Base-by-base conservation (phyloP, 2,329 filamentous ascomycete species). In the Calonectria multiphialidica region DNA sequence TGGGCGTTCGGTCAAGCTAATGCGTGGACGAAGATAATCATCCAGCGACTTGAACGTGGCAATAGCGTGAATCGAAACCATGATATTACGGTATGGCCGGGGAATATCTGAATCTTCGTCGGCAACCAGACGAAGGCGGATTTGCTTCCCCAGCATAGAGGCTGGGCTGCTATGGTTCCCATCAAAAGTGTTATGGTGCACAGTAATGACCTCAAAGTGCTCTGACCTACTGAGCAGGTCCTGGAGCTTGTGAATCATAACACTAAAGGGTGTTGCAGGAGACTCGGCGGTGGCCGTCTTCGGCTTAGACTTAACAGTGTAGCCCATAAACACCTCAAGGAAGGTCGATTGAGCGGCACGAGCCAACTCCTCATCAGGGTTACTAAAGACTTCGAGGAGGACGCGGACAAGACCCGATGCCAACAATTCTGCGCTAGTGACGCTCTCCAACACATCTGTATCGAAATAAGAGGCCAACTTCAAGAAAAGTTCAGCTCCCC, bases 41-140 rank as follows among this genome's bases (percentile, higher is more conserved):
- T 98, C 97, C 28, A 99, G 86, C 0, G 96, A 94, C 83, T 98
- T 98, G 87, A 99, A 98, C 0, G 96, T 98, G 2, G 97, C 96
- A 80, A 99, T 98, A 18, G 97, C 97, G 82, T 99, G 97, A 70
- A 99, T 99, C 0, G 95, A 98, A 1, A 99, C 97, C 93, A 98
- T 98, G 74, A 99, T 97, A 77, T 96, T 98, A 25, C 94, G 91
- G 81, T 98, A 98, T 0, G 93, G 89, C 42, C 92, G 90, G 21
- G 97, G 97, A 72, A 99, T 97, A 61, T 97, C 94, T 0, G 95
- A 96, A 57, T 96, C 93, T 1, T 97, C 96, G 76, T 98, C 96
- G 1, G 97, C 96, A 44, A 96, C 90, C 40, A 99, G 88, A 78
- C 95, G 96, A 53, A 99, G 89, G 40, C 96, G 92, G 40, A 99